A percentile compares a stretch with the other conserved stretches of the same genome.
These are phyloP conservation scores for Sanghuangporus baumii DNA, from an alignment of 1,284 basidiomycete genomes.

Conservation along the genomic window DNA sequence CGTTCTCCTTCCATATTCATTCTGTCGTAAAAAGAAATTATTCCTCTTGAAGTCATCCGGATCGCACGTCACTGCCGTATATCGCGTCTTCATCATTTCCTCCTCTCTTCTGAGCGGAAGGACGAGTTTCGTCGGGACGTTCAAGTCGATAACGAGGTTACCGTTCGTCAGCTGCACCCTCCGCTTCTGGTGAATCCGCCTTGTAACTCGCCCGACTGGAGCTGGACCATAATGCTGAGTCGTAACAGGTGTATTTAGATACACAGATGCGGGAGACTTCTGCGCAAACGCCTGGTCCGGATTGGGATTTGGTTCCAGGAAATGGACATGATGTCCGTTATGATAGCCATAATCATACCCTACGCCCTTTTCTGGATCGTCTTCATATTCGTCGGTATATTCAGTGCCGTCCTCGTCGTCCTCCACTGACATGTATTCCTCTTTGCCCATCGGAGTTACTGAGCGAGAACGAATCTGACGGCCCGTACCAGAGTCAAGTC, in stretches of 20 bases:
- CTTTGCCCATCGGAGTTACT: slow-evolving; percentile 67
- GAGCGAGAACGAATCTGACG: slow-evolving; percentile 57
- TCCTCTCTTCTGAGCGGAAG: slow-evolving; percentile 75
- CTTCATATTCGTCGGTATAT: slow-evolving; percentile 25
- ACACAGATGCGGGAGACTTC: slow-evolving; percentile 31
- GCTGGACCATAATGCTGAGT: slow-evolving; percentile 87
- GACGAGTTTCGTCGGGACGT: slow-evolving; percentile 81
- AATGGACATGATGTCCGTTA: slow-evolving; percentile 6
- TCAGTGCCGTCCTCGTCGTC: slow-evolving; percentile 45
- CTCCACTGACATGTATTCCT: slow-evolving; percentile 54
- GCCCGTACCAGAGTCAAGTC: slow-evolving; percentile 45
- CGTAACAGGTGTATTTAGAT: slow-evolving; percentile 40
- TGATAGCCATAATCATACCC: slow-evolving; percentile 24
- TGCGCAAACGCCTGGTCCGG: neutral
- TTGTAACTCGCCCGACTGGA: slow-evolving; percentile 68
- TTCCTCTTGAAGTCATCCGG: slow-evolving; percentile 88
- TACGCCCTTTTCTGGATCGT: slow-evolving; percentile 30
- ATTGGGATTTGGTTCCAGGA: neutral
- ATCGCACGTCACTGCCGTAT: slow-evolving; percentile 87
- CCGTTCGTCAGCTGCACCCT: slow-evolving; percentile 74
- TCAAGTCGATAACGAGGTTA: slow-evolving; percentile 80
- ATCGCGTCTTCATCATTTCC: slow-evolving; percentile 83
- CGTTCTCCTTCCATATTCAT: slow-evolving; percentile 73
- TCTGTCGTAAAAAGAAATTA: slow-evolving; percentile 84
- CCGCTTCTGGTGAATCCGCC: slow-evolving; percentile 71